Evolutionary conservation across 2,329 filamentous ascomycete species (phyloP).

Genomic region (Trichoderma asperellum): DNA sequence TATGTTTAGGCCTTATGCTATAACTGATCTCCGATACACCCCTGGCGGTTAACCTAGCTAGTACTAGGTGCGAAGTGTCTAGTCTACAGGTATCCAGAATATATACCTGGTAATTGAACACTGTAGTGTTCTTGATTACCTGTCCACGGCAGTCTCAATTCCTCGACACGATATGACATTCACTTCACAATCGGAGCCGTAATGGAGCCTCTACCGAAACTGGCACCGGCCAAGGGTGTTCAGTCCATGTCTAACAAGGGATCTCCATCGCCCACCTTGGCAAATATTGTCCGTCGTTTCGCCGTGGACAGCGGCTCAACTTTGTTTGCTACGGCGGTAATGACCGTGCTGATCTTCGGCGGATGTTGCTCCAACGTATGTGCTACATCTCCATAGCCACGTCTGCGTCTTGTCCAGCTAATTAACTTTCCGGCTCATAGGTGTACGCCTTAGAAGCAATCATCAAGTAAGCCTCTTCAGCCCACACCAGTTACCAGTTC

Average conservation of each 20-base stretch:
- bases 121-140: not conserved
- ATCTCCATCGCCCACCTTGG: conserved; percentile 5
- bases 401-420: not conserved
- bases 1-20: too few relatives aligned
- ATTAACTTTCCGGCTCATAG: conserved; percentile 48
- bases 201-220: conserved; percentile 18
- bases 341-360: conserved; percentile 88
- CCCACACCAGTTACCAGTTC: not conserved
- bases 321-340: conserved; percentile 63
- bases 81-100: not conserved
- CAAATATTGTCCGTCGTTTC: conserved; percentile 9
- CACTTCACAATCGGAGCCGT: not conserved
- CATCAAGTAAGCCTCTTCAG: conserved; percentile 71
- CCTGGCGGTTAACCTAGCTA: not conserved
- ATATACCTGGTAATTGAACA: too few relatives aligned
- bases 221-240: conserved; percentile 19
- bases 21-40: too few relatives aligned
- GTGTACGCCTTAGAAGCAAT: conserved; percentile 97
- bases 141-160: not conserved
- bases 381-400: not conserved
- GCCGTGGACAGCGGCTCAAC: conserved; percentile 28
- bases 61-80: not conserved
- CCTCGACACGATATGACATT: conserved; percentile 10
- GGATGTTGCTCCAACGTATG: conserved; percentile 92
- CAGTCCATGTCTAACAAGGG: conserved; percentile 8